phyloP scores from a whole-genome alignment of 768 basidiomycete genomes.

The Lentinula guzmanii region DNA sequence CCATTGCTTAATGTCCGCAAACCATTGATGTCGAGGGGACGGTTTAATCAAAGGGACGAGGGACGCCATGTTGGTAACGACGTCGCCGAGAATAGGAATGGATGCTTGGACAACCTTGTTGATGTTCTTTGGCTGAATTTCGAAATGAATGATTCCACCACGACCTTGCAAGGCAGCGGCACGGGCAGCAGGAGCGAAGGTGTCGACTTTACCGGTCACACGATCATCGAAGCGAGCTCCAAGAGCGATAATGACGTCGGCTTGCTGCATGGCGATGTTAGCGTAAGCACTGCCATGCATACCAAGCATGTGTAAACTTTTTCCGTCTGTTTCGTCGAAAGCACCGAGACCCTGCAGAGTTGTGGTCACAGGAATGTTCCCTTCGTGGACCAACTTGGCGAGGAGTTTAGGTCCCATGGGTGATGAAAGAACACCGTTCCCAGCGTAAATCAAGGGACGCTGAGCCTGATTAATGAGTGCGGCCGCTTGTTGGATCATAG shows the following conservation, averaged over 20 bases:
- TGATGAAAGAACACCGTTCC: conserved; percentile 82
- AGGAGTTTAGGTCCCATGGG: conserved; percentile 80
- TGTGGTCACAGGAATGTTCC: conserved; percentile 96
- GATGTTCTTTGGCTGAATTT: conserved; percentile 97
- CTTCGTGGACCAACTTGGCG: conserved; percentile 67
- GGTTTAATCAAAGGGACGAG: conserved; percentile 75
- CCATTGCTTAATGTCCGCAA: conserved; percentile 76
- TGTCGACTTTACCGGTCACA: conserved; percentile 85
- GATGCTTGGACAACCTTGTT: conserved; percentile 98
- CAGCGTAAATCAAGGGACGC: conserved; percentile 89
- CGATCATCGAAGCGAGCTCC: conserved; percentile 98
- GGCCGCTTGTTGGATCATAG: conserved; percentile 78
- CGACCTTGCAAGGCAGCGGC: conserved; percentile 80
- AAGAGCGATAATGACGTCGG: conserved; percentile 96
- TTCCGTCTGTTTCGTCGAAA: conserved; percentile 86
- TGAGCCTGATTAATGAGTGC: conserved; percentile 88
- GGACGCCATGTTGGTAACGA: conserved; percentile 71
- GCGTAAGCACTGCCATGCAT: conserved; percentile 99
- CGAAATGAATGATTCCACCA: conserved; percentile 98
- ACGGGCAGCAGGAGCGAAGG: conserved; percentile 87
- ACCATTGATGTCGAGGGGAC: conserved; percentile 72
- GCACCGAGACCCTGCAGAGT: conserved; percentile 94
- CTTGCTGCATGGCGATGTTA: conserved; percentile 95
- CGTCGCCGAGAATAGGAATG: conserved; percentile 92
- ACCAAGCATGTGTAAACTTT: conserved; percentile 93